Evolutionary conservation across 345 rosid species (phyloP).

Genomic region (Arabidopsis suecica): DNA sequence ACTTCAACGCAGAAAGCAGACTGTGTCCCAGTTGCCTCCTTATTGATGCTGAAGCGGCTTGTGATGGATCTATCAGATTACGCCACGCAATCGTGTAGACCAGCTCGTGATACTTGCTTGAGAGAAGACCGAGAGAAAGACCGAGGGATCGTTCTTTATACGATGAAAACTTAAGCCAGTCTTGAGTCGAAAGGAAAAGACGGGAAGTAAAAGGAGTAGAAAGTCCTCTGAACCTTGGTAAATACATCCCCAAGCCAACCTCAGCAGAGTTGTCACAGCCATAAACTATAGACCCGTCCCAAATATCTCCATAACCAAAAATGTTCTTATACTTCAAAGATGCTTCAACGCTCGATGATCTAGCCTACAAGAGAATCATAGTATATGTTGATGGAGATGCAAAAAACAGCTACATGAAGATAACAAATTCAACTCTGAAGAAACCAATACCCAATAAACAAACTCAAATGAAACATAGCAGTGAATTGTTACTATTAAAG

Average conservation of each 20-base stretch:
- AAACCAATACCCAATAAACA: not conserved
- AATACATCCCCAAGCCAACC: slow-evolving; percentile 73
- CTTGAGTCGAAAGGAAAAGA: slow-evolving; percentile 75
- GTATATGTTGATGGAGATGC: not conserved
- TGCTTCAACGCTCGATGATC: slow-evolving; percentile 84
- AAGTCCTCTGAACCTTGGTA: slow-evolving; percentile 74
- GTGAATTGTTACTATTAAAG: not conserved
- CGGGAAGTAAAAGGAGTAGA: slow-evolving; percentile 72
- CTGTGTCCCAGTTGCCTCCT: slow-evolving; percentile 94
- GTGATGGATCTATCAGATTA: slow-evolving; percentile 78
- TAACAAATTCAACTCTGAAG: not conserved
- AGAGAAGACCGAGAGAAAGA: slow-evolving; percentile 79
- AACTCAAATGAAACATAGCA: not conserved
- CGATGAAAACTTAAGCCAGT: slow-evolving; percentile 84
- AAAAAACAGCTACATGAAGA: too few relatives aligned
- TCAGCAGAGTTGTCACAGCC: slow-evolving; percentile 85
- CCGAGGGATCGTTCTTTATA: slow-evolving; percentile 84
- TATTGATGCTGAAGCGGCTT: slow-evolving; percentile 58
- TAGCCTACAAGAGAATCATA: slow-evolving; percentile 62
- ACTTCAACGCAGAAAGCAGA: slow-evolving; percentile 79
- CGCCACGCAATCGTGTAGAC: slow-evolving; percentile 81
- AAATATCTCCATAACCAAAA: slow-evolving; percentile 89
- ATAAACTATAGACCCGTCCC: slow-evolving; percentile 86
- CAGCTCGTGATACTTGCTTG: slow-evolving; percentile 72
- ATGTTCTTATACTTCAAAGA: slow-evolving; percentile 77